Conservation (phyloP, 2,329 filamentous ascomycete species). For the Fusarium agapanthi region DNA sequence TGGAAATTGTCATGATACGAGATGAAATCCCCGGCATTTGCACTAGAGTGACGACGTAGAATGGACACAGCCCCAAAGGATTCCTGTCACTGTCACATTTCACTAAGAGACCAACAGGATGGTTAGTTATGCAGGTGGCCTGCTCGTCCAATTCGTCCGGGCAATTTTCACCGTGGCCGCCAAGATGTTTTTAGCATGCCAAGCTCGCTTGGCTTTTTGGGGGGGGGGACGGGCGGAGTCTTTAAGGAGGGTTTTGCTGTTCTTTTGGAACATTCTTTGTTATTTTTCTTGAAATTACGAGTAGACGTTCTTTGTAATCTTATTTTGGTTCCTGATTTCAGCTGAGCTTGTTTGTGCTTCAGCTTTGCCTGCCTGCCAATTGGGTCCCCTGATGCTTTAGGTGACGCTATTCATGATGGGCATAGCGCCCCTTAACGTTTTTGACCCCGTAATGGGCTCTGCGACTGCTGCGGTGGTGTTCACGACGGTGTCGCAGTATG, state of each 20-base stretch:
- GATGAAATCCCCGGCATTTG: background rate
- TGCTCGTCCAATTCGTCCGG: background rate
- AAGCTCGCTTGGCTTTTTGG: conserved; percentile 7
- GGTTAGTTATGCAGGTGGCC: background rate
- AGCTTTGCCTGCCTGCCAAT: background rate
- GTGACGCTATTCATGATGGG: background rate
- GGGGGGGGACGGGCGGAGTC: background rate
- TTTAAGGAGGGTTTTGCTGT: background rate
- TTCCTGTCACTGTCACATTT: background rate
- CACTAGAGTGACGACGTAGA: background rate
- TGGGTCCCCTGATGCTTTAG: background rate
- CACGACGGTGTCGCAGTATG: conserved; percentile 31
- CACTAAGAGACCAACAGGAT: background rate
- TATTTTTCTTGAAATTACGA: background rate
- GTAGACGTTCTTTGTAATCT: no score
- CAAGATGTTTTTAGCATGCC: conserved; percentile 6
- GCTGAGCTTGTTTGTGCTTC: background rate
- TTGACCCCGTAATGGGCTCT: conserved; percentile 1
- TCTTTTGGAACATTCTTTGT: background rate
- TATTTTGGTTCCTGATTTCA: background rate
- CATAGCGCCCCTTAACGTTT: background rate
- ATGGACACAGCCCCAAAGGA: background rate
- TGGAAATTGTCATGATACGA: background rate
- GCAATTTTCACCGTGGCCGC: background rate
- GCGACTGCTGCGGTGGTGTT: conserved; percentile 39